Base-by-base conservation (phyloP, 306 rosid genomes). In the Trifolium pratense region DNA sequence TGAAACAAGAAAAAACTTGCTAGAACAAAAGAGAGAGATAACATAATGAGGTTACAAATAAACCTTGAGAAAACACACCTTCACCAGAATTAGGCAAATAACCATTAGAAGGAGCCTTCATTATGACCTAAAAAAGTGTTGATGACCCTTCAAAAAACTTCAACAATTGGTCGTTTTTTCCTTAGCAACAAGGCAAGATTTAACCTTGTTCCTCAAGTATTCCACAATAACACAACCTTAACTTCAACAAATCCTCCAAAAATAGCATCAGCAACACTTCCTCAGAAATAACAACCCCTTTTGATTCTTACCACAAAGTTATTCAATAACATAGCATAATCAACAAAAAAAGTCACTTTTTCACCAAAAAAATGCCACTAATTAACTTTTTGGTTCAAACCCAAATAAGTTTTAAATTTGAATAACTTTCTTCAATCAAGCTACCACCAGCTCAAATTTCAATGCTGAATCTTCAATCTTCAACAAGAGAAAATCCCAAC, bases 61-160 rank as follows among this genome's bases (percentile, higher is more conserved):
- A 71, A 68, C 64, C 69, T 45, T 46, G 39, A 49, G 75, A 81
- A 79, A 58, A 75, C 82, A 71, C 73, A 93, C 98, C 98, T 87
- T 93, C 98, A 20, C 79, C 89, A 70, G 96, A 82, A 84, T 87
- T 85, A 73, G 92, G 85, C 84, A 88, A 62, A 81, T 75, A 86
- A 48, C 91, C 97, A 86, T 88, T 88, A 63, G 86, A 32, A 51
- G 97, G 97, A 84, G 86, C 92, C 87, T 91, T 93, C 98, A 93
- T 93, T 69, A 16, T 75, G 79, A 81, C 68, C 72, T 52, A 60
- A 56, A 59, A 21, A 77, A 77, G 20, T 23, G 48, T 17, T 23
- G 25, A 83, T 53, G 59, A 70, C 55, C 51, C 75, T 40, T 70
- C 70, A 66, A 69, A 82, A 32, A 84, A 83, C 40, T 70, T 72